These are phyloP conservation scores for Sphagnum contortum DNA, from an alignment of 225 moss, liverwort and hornwort genomes.

Conservation along the genomic window DNA sequence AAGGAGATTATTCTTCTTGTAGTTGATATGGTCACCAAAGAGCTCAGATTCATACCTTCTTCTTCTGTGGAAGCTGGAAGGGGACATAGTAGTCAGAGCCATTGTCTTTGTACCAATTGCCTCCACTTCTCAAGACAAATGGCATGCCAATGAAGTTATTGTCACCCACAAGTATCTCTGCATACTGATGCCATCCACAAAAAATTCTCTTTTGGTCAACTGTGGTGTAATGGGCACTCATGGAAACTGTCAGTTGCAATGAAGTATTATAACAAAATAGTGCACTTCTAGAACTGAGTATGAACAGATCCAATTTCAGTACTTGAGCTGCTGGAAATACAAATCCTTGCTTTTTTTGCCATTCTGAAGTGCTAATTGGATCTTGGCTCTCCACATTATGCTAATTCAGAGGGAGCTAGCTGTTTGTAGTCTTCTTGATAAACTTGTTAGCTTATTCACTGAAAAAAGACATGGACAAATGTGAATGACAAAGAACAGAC, in stretches of 20 bases:
- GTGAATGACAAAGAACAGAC: constrained; percentile 8
- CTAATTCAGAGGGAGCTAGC: no score
- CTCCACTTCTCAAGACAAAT: constrained; percentile 70
- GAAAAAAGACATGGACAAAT: neutral
- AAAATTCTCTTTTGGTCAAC: neutral
- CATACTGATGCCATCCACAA: constrained; percentile 37
- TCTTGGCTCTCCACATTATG: no score
- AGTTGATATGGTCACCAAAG: neutral
- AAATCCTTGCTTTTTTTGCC: no score
- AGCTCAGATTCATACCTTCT: constrained; percentile 5
- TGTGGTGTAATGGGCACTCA: no score
- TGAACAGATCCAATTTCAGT: no score
- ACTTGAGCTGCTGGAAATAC: no score
- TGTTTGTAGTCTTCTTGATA: no score
- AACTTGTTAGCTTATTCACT: no score
- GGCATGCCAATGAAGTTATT: constrained; percentile 73
- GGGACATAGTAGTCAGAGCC: constrained; percentile 75
- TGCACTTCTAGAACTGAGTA: no score
- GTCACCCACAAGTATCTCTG: constrained; percentile 52
- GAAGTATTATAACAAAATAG: no score
- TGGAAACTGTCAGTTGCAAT: no score
- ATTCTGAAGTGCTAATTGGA: no score
- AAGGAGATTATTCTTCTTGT: neutral
- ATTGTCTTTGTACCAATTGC: constrained; percentile 88
- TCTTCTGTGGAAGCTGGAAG: constrained; percentile 40